Percentiles rank a stretch among this genome's conserved stretches.
Conservation (phyloP, 192 early-diverging fungal species). For the Glomus cerebriforme region DNA sequence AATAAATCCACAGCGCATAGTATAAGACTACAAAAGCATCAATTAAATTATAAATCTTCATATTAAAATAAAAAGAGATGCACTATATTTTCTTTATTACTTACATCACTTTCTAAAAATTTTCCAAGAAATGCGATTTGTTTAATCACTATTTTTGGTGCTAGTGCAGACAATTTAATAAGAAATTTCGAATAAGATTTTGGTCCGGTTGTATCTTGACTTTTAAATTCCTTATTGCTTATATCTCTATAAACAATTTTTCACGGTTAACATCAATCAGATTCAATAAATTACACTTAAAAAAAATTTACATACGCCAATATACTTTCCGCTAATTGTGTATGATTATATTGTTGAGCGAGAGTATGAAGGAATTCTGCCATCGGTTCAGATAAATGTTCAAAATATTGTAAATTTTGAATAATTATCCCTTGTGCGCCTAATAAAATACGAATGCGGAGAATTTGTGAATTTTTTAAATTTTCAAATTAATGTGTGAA, state of each 20-base stretch:
- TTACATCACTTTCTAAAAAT: conserved; percentile 89
- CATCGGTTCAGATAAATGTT: conserved; percentile 81
- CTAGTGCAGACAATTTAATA: conserved; percentile 76
- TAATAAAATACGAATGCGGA: conserved; percentile 30
- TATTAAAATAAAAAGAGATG: neutral
- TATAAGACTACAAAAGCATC: conserved; percentile 65
- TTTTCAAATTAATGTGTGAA: neutral
- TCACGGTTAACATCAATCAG: neutral
- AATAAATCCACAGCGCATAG: conserved; percentile 82
- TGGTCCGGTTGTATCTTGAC: conserved; percentile 76
- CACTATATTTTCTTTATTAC: neutral
- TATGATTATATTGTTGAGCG: conserved; percentile 60
- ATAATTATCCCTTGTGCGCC: conserved; percentile 75
- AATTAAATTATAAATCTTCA: neutral
- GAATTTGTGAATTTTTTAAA: neutral
- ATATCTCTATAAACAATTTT: conserved; percentile 31
- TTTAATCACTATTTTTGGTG: conserved; percentile 81
- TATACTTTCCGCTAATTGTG: conserved; percentile 73
- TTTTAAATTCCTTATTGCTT: conserved; percentile 43
- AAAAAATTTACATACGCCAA: conserved; percentile 47
- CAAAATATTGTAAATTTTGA: conserved; percentile 83
- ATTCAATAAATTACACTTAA: neutral
- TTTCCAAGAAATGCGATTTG: conserved; percentile 85
- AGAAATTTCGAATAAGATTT: conserved; percentile 86
- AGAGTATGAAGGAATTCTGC: conserved; percentile 72